Conservation (phyloP, 2,329 filamentous ascomycete species). For the Verticillium klebahnii region DNA sequence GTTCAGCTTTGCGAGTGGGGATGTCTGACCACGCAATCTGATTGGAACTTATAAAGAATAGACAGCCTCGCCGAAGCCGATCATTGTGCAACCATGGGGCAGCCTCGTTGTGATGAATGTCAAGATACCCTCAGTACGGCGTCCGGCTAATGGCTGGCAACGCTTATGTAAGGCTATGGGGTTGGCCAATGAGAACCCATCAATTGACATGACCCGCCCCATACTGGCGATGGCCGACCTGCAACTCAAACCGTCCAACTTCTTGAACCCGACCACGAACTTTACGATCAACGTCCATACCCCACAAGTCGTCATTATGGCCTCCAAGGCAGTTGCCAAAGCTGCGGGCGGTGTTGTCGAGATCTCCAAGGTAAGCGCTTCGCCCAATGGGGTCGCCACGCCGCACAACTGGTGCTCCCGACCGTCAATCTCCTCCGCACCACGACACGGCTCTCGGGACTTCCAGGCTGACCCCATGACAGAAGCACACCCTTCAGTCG, state of each 20-base stretch:
- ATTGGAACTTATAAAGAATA: too few species aligned
- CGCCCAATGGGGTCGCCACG: background rate
- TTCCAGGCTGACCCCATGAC: constrained; percentile 11
- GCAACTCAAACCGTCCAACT: background rate
- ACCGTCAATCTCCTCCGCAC: background rate
- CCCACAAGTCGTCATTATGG: constrained; percentile 43
- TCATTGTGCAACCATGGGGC: too few species aligned
- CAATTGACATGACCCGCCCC: constrained; percentile 1
- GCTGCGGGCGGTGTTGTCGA: constrained; percentile 49
- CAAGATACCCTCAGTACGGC: too few species aligned
- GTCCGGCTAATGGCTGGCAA: background rate
- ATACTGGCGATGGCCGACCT: background rate
- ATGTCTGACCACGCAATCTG: too few species aligned
- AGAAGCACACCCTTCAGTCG: constrained; percentile 97
- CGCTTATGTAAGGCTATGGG: background rate
- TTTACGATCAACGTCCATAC: constrained; percentile 10
- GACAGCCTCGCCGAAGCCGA: too few species aligned
- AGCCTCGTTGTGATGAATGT: too few species aligned
- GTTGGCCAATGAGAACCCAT: background rate
- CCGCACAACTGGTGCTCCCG: background rate
- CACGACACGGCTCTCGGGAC: background rate
- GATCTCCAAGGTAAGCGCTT: constrained; percentile 51
- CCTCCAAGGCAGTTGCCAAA: constrained; percentile 55
- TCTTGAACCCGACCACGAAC: constrained; percentile 5
- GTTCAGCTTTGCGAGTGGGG: too few species aligned